phyloP scores from a whole-genome alignment of 371 early-diverging fungal genomes.

The Amoeboaphelidium occidentale region DNA sequence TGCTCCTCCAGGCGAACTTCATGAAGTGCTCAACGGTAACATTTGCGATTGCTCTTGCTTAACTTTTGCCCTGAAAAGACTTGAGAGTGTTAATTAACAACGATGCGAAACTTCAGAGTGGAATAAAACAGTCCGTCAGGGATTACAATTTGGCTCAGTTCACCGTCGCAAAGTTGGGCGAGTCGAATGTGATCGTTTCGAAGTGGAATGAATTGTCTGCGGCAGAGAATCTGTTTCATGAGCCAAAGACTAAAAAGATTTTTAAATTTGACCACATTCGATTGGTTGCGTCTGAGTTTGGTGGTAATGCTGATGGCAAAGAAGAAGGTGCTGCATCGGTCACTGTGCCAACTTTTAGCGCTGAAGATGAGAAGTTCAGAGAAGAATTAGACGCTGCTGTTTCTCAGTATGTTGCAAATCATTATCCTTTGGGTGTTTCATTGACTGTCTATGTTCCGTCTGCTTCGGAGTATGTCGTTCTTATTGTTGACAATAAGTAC shows the following conservation, averaged over 20 bases:
- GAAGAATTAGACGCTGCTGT: constrained; percentile 33
- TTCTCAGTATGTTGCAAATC: constrained; percentile 33
- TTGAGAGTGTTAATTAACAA: constrained; percentile 56
- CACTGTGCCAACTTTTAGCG: not conserved
- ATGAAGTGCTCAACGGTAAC: constrained; percentile 41
- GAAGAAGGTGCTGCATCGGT: constrained; percentile 7
- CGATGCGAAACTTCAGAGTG: constrained; percentile 44
- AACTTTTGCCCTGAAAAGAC: constrained; percentile 25
- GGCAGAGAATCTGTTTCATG: constrained; percentile 33
- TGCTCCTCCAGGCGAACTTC: constrained; percentile 88
- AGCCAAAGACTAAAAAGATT: constrained; percentile 35
- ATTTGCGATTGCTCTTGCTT: not conserved
- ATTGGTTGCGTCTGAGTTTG: constrained; percentile 19
- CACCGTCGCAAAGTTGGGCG: constrained; percentile 35
- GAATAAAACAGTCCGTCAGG: constrained; percentile 38
- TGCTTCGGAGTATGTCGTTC: constrained; percentile 30
- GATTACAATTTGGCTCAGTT: constrained; percentile 66
- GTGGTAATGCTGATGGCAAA: constrained; percentile 13
- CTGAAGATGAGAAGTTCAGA: constrained; percentile 18
- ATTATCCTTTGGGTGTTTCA: too few species aligned
- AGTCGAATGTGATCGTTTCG: constrained; percentile 40
- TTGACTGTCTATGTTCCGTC: too few species aligned
- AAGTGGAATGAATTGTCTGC: constrained; percentile 37
- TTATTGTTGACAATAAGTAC: constrained; percentile 65
- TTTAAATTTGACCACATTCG: constrained; percentile 50